These are phyloP conservation scores for Akanthomyces lecanii DNA, from an alignment of 2,329 filamentous ascomycete species.

Conservation along the genomic window DNA sequence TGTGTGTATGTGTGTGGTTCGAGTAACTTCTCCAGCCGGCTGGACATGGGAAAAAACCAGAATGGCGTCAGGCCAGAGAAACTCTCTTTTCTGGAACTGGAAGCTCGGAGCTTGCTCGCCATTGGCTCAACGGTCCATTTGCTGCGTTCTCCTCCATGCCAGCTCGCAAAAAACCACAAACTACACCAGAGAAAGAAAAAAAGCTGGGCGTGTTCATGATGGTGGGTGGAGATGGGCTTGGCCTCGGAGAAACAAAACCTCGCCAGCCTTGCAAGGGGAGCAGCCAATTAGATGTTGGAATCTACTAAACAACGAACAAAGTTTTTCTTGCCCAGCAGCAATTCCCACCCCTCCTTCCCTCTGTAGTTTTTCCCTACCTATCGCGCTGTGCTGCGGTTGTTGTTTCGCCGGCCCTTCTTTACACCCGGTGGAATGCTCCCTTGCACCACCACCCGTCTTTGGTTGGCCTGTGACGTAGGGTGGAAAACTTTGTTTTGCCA, in stretches of 20 bases:
- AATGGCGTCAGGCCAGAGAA: not conserved
- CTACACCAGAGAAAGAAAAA: not conserved
- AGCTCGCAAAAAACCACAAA: not conserved
- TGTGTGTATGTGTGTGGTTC: no score
- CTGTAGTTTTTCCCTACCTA: not conserved
- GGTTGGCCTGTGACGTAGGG: not conserved
- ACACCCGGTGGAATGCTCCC: not conserved
- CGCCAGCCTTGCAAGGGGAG: not conserved
- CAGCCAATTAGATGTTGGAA: not conserved
- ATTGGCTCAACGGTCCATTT: not conserved
- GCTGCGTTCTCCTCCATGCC: not conserved
- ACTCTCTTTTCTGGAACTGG: not conserved
- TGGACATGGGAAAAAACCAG: not conserved
- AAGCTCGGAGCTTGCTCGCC: not conserved
- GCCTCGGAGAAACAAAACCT: not conserved
- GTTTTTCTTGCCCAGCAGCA: not conserved
- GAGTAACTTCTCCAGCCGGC: not conserved
- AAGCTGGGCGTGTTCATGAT: not conserved
- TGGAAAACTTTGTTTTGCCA: not conserved
- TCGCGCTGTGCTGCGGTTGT: not conserved
- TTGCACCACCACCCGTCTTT: not conserved
- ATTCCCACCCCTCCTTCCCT: not conserved
- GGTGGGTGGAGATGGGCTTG: not conserved
- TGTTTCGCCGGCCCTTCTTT: not conserved
- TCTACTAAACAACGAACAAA: not conserved